A percentile compares a stretch with the other conserved stretches of the same genome.
Evolutionary conservation across 2,329 filamentous ascomycete genomes (phyloP).

Genomic region (Scedosporium apiospermum): DNA sequence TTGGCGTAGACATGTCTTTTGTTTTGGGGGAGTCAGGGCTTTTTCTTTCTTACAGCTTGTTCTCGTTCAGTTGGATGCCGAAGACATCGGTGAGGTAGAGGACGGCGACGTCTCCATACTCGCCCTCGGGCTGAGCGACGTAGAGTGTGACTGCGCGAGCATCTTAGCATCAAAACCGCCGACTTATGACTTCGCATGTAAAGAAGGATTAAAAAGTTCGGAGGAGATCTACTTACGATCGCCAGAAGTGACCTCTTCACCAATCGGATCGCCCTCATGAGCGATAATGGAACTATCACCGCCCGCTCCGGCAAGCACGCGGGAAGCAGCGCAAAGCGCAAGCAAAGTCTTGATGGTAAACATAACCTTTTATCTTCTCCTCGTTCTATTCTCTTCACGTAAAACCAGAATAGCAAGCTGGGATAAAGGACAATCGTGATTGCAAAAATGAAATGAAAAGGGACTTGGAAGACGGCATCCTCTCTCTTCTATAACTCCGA

Average conservation of each 20-base stretch:
- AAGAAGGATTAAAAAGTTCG: background rate
- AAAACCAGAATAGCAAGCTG: background rate
- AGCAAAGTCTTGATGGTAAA: background rate
- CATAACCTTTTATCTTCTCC: background rate
- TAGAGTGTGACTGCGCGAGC: slow-evolving; percentile 17
- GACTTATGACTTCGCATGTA: background rate
- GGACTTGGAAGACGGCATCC: too few species aligned
- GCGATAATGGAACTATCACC: background rate
- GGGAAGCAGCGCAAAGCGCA: background rate
- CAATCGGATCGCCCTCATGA: slow-evolving; percentile 1
- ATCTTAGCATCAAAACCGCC: slow-evolving; percentile 17
- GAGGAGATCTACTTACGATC: background rate
- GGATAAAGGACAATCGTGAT: background rate
- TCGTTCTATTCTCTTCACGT: background rate
- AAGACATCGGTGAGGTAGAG: slow-evolving; percentile 27
- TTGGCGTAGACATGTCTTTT: background rate
- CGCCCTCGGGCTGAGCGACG: slow-evolving; percentile 4
- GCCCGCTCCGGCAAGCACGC: background rate
- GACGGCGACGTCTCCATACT: slow-evolving; percentile 11
- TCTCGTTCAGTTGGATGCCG: slow-evolving; percentile 21
- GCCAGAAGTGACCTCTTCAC: background rate
- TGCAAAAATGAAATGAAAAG: too few species aligned
- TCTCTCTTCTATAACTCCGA: too few species aligned
- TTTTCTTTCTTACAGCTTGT: slow-evolving; percentile 10
- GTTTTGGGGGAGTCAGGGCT: too few species aligned